Conservation (phyloP, 129 eudicot species). For the Daucus carota region DNA sequence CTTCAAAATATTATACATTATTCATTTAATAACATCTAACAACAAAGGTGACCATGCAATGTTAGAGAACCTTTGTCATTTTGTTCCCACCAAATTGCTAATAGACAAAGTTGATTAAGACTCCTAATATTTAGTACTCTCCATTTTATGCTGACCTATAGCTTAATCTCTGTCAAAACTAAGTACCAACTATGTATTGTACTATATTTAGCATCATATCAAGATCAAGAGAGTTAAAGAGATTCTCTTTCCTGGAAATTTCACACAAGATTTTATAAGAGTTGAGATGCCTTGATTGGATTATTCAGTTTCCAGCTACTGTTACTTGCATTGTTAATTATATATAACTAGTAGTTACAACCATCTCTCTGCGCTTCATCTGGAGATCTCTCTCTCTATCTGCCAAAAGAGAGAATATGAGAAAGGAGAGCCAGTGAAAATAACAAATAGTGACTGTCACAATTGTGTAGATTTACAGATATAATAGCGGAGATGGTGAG, state of each 20-base stretch:
- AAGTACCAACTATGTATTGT: no score
- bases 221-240: background rate
- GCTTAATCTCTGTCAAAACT: no score
- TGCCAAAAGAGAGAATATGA: background rate
- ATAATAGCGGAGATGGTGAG: constrained; percentile 49
- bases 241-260: constrained; percentile 19
- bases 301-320: background rate
- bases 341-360: no score
- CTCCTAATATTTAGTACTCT: no score
- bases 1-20: background rate
- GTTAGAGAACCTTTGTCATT: background rate
- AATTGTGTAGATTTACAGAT: background rate
- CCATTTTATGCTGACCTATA: no score
- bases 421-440: background rate
- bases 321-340: background rate
- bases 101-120: no score
- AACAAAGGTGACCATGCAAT: background rate
- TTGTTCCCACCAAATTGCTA: no score
- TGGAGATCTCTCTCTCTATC: background rate
- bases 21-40: background rate
- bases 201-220: no score
- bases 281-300: constrained; percentile 6
- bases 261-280: background rate
- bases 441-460: background rate
- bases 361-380: no score